Evolutionary conservation across 495 filamentous ascomycete genomes (phyloP).

Genomic region (Lasiosphaeris hirsuta): DNA sequence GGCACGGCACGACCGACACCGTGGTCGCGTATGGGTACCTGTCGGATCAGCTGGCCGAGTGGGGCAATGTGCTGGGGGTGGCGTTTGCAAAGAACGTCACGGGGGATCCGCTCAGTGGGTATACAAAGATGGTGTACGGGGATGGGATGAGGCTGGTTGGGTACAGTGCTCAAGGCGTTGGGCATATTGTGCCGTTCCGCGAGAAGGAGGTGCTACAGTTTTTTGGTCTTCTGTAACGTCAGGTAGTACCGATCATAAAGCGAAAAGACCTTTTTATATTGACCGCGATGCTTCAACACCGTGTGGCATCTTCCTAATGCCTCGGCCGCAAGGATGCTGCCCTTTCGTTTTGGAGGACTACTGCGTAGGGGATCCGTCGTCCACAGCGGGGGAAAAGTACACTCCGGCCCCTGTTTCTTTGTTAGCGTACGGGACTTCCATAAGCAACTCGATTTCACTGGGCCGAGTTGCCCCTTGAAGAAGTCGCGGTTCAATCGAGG

Average conservation of each 20-base stretch:
- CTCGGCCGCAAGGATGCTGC: no score
- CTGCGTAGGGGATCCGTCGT: no score
- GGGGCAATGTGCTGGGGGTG: conserved; percentile 47
- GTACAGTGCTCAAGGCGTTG: conserved; percentile 16
- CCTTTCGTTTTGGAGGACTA: no score
- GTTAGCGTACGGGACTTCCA: no score
- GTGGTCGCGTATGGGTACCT: conserved; percentile 26
- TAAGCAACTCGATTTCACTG: no score
- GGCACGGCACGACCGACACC: conserved; percentile 43
- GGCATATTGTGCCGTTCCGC: conserved; percentile 19
- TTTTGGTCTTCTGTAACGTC: conserved; percentile 11
- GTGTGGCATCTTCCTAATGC: no score
- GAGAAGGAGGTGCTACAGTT: conserved; percentile 14
- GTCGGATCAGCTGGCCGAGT: conserved; percentile 45
- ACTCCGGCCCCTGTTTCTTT: no score
- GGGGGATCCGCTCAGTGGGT: conserved; percentile 12
- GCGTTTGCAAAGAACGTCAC: conserved; percentile 28
- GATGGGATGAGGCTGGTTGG: conserved; percentile 16
- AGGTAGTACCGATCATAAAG: not conserved
- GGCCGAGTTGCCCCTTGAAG: no score
- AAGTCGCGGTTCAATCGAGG: no score
- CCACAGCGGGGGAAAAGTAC: no score
- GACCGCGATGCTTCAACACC: no score
- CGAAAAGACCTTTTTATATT: not conserved
- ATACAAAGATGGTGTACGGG: conserved; percentile 20